These are phyloP conservation scores for Lachancea nothofagi DNA, from an alignment of 805 yeast genomes.

Conservation along the genomic window DNA sequence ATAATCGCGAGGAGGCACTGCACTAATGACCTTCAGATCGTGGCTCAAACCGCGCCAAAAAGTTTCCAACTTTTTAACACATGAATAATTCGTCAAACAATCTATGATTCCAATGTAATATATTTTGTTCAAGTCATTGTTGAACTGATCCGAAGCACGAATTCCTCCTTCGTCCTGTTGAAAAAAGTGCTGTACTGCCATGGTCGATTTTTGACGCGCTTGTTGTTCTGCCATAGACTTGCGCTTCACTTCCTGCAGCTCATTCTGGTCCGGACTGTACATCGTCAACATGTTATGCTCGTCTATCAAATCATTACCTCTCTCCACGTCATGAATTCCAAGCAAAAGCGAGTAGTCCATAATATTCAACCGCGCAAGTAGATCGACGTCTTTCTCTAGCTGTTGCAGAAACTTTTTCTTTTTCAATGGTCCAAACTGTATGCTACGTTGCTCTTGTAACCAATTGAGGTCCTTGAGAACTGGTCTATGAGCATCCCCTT, in stretches of 20 bases:
- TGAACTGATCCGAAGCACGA: conserved; percentile 51
- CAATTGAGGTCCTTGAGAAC: conserved; percentile 88
- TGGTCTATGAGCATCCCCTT: conserved; percentile 27
- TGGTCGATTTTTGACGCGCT: conserved; percentile 5
- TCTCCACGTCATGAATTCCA: conserved; percentile 75
- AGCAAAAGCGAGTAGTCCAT: conserved; percentile 93
- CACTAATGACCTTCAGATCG: conserved; percentile 66
- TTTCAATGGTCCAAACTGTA: conserved; percentile 74
- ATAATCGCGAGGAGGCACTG: conserved; percentile 86
- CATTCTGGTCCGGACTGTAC: conserved; percentile 27
- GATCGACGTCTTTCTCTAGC: conserved; percentile 64
- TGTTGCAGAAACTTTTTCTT: conserved; percentile 57
- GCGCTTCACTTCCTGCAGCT: conserved; percentile 15
- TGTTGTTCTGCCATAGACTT: conserved; percentile 32
- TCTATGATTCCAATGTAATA: conserved; percentile 94
- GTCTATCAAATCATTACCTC: conserved; percentile 42
- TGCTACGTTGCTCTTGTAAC: conserved; percentile 57
- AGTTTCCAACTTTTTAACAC: conserved; percentile 76
- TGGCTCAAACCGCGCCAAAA: conserved; percentile 73
- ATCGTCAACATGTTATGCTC: conserved; percentile 12
- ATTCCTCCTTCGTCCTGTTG: conserved; percentile 84
- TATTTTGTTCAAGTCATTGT: conserved; percentile 55
- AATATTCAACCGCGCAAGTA: conserved; percentile 69
- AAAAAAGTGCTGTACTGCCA: conserved; percentile 39
- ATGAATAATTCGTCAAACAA: conserved; percentile 76